Evolutionary conservation across 1,284 basidiomycete genomes (phyloP), one percentile per base, ranked within the genome.

Genomic region (Tilletia horrida): DNA sequence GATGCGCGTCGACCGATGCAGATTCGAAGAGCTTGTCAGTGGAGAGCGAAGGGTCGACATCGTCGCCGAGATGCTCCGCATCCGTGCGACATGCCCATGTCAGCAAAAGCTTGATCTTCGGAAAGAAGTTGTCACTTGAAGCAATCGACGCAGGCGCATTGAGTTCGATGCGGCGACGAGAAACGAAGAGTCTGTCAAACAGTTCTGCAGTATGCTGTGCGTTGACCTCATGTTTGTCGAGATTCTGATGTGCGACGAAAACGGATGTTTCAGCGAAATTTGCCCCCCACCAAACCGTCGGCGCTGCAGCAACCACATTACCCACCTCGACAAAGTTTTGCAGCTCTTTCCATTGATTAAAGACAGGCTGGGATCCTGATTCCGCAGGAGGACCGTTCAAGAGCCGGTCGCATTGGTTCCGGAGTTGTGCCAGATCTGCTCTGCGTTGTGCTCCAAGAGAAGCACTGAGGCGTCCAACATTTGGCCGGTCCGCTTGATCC

Each of bases 1-100:
- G 87, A 76, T 93, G 92, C 4, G 13, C 25, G 31, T 59, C 55
- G 55, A 59, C 55, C 18, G 1, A 11, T 7, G 25, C 23, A 27
- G 9, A 29, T 21, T 40, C 50, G 27, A 59, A 35, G 9, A 29
- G 55, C 13, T 59, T 13, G 16, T 18, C 1, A 6, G 23, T 25
- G 7, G 31, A 2, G 14, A 27, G 25, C 27, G 50, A 21, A 27
- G 21, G n/a, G 23, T 13, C 23, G 13, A 13, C 11, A 21, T 25
- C 23, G 27, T 21, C 27, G 7, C 27, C 29, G 27, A 35, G 29
- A 40, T 35, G 55, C n/a, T 59, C 55, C 18, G 31, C 55, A 40
- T 59, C 31, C 16, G 29, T 59, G 16, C 55, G 55, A n/a, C 55
- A 59, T 13, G 55, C 55, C 55, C 55, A 59, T 31, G 55, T 59